phyloP scores from a whole-genome alignment of 495 filamentous ascomycete genomes.

The Recurvomyces mirabilis region DNA sequence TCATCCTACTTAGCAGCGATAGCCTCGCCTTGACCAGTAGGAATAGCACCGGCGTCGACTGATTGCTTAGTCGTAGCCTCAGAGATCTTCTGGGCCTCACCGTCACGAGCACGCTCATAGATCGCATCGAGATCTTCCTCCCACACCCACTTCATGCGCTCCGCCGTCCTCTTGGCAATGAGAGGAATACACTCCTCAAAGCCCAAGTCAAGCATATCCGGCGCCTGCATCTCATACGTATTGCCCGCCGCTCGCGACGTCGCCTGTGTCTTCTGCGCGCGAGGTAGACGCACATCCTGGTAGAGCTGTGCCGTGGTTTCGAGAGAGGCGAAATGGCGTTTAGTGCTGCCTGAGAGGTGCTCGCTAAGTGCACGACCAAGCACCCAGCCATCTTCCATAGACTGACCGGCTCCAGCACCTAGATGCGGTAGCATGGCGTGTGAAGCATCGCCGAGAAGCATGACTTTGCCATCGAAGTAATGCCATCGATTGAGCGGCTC shows the following conservation, averaged over 20 bases:
- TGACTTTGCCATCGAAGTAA: constrained; percentile 27
- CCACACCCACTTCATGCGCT: constrained; percentile 22
- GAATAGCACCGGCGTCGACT: neutral
- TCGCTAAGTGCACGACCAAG: constrained; percentile 29
- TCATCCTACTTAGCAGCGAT: neutral
- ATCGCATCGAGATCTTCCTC: constrained; percentile 18
- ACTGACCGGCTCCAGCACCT: constrained; percentile 30
- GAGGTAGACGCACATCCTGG: constrained; percentile 33
- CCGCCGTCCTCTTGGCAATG: constrained; percentile 17
- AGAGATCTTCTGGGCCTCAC: too few relatives aligned
- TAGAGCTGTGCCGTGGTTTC: constrained; percentile 30
- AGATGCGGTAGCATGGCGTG: constrained; percentile 37
- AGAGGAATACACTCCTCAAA: constrained; percentile 20
- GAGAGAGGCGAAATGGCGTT: constrained; percentile 18
- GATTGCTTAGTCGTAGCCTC: neutral
- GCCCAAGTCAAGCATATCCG: constrained; percentile 22
- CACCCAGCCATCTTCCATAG: constrained; percentile 34
- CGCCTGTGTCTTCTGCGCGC: constrained; percentile 32
- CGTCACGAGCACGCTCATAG: constrained; percentile 12
- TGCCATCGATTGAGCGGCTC: constrained; percentile 31
- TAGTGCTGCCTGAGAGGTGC: constrained; percentile 10
- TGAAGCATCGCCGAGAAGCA: constrained; percentile 37
- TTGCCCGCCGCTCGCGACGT: constrained; percentile 30
- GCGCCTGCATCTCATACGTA: constrained; percentile 31
- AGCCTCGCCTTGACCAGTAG: too few relatives aligned